Evolutionary conservation across 495 filamentous ascomycete genomes (phyloP).

Genomic region (Gamarada debralockiae): DNA sequence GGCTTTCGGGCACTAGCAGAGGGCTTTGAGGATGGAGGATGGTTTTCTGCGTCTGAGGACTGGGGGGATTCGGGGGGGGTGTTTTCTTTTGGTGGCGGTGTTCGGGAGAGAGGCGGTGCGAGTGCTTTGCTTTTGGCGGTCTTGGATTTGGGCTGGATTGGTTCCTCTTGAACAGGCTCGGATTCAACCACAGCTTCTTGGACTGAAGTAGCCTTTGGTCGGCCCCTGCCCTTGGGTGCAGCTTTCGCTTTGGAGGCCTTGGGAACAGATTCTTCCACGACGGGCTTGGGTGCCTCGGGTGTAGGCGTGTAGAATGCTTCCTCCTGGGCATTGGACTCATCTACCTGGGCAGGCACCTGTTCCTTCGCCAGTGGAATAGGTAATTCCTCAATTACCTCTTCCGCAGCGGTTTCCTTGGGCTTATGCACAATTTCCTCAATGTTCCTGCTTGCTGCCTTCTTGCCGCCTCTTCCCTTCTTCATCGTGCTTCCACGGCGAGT

Average conservation of each 20-base stretch:
- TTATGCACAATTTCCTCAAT: constrained; percentile 30
- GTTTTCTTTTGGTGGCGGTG: constrained; percentile 17
- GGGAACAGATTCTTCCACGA: not conserved
- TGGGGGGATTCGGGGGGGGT: constrained; percentile 62
- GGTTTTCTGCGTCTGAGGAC: constrained; percentile 79
- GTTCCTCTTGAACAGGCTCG: constrained; percentile 8
- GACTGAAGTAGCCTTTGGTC: constrained; percentile 3
- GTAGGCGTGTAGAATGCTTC: constrained; percentile 14
- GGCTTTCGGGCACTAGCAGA: constrained; percentile 25
- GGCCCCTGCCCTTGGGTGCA: constrained; percentile 5
- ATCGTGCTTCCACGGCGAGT: constrained; percentile 29
- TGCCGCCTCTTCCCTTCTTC: constrained; percentile 42
- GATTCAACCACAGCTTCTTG: constrained; percentile 13
- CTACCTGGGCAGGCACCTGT: constrained; percentile 6
- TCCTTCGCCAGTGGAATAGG: constrained; percentile 16
- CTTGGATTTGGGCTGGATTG: constrained; percentile 9
- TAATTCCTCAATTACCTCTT: not conserved
- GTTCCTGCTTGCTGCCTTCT: constrained; percentile 35
- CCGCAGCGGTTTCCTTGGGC: not conserved
- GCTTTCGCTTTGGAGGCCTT: constrained; percentile 15
- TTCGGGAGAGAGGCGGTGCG: constrained; percentile 8
- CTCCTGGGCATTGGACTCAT: constrained; percentile 14
- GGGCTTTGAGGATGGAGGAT: constrained; percentile 61
- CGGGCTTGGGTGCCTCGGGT: constrained; percentile 3
- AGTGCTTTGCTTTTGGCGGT: not conserved